A percentile compares a stretch with the other conserved stretches of the same genome.
Conservation (phyloP, 2,329 filamentous ascomycete species). For the Fusarium hostae region DNA sequence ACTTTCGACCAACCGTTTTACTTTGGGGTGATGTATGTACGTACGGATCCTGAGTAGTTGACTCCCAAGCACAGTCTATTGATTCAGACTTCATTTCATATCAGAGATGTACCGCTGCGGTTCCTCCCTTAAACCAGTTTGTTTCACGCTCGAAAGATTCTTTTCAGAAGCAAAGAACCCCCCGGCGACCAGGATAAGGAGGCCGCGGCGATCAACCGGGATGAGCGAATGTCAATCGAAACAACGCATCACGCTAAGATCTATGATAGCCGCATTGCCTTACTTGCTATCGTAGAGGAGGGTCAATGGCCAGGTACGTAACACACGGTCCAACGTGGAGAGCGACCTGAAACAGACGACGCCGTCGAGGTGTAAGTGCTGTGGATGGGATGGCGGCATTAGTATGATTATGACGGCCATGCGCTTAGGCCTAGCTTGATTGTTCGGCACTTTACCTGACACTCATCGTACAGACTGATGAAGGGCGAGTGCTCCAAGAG, state of each 20-base stretch:
- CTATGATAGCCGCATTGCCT: slow-evolving; percentile 26
- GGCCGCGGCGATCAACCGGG: slow-evolving; percentile 30
- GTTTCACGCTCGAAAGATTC: slow-evolving; percentile 11
- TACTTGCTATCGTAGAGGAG: background rate
- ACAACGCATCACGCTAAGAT: slow-evolving; percentile 29
- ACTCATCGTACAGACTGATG: background rate
- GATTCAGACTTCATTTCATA: background rate
- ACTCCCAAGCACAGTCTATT: background rate
- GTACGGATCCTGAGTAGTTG: background rate
- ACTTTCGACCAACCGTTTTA: too few relatives aligned
- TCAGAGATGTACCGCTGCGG: background rate
- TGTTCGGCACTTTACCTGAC: slow-evolving; percentile 3
- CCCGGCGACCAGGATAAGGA: slow-evolving; percentile 14
- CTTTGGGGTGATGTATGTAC: background rate
- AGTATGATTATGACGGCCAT: slow-evolving; percentile 16
- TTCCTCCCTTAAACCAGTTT: background rate
- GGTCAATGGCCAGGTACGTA: slow-evolving; percentile 6
- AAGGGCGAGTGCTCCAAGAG: slow-evolving; percentile 9
- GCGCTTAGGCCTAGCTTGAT: slow-evolving; percentile 4
- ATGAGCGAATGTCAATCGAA: slow-evolving; percentile 23
- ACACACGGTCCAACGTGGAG: slow-evolving; percentile 39
- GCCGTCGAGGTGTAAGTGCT: slow-evolving; percentile 26
- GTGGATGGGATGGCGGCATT: slow-evolving; percentile 20
- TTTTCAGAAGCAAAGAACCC: slow-evolving; percentile 3
- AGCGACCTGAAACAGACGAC: slow-evolving; percentile 43